These are phyloP conservation scores for Cryptococcus depauperatus DNA, from an alignment of 1,284 basidiomycete species.

Conservation along the genomic window DNA sequence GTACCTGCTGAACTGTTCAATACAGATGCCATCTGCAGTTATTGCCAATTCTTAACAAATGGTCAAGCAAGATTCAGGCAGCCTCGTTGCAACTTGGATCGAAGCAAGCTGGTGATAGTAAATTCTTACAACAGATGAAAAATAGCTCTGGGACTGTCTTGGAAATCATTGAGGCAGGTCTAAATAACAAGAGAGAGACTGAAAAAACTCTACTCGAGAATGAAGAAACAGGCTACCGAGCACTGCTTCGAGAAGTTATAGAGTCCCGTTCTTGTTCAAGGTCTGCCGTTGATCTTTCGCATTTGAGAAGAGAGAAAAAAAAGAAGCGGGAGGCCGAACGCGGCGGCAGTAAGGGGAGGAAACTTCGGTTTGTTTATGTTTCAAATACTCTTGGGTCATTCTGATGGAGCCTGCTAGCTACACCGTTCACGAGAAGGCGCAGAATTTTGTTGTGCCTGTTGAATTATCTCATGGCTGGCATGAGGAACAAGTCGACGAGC, in stretches of 20 bases:
- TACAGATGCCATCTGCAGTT: conserved; percentile 60
- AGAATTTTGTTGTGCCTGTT: conserved; percentile 89
- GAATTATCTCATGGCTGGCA: conserved; percentile 62
- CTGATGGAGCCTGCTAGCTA: conserved; percentile 51
- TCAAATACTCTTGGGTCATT: not conserved
- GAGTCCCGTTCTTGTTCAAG: conserved; percentile 48
- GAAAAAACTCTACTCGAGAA: conserved; percentile 47
- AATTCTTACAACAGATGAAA: conserved; percentile 58
- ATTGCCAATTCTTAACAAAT: conserved; percentile 71
- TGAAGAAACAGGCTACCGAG: conserved; percentile 85
- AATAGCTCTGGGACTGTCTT: conserved; percentile 43
- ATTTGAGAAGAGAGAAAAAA: conserved; percentile 49
- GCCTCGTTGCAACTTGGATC: conserved; percentile 53
- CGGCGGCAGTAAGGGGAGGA: conserved; percentile 85
- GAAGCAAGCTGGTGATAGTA: conserved; percentile 36
- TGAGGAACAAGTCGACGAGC: conserved; percentile 84
- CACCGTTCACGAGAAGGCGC: conserved; percentile 84
- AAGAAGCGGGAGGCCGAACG: conserved; percentile 78
- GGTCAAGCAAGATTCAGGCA: conserved; percentile 87
- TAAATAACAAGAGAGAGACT: conserved; percentile 23
- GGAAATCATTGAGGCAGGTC: conserved; percentile 34
- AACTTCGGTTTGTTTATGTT: conserved; percentile 55
- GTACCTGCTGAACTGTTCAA: not conserved
- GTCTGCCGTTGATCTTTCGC: conserved; percentile 25
- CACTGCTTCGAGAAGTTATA: conserved; percentile 78